phyloP scores from a whole-genome alignment of 768 basidiomycete species.

The Neoboletus magnificus region DNA sequence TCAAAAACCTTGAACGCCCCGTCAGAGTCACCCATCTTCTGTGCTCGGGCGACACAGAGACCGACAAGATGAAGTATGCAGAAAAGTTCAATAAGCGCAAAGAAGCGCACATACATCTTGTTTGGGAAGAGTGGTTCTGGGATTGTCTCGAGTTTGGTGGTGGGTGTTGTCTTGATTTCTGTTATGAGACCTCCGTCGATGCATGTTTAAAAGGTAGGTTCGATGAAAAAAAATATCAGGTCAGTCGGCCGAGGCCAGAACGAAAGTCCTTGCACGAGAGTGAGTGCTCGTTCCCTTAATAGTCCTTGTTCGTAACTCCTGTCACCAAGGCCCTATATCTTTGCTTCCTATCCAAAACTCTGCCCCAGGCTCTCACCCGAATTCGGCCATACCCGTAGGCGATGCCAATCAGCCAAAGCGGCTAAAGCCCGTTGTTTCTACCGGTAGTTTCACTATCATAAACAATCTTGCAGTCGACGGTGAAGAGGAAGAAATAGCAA shows the following conservation, averaged over 20 bases:
- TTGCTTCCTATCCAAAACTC: constrained; percentile 15
- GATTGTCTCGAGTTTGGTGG: constrained; percentile 80
- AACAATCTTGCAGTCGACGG: constrained; percentile 19
- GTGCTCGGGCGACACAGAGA: constrained; percentile 61
- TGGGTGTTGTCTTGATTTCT: constrained; percentile 17
- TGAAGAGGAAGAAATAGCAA: constrained; percentile 56
- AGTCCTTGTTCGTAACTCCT: not conserved
- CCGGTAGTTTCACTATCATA: constrained; percentile 20
- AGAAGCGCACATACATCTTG: constrained; percentile 70
- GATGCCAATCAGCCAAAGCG: constrained; percentile 19
- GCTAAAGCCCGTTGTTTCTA: constrained; percentile 10
- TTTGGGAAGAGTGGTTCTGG: constrained; percentile 99
- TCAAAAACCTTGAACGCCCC: constrained; percentile 74
- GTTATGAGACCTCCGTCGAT: not conserved
- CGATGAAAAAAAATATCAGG: constrained; percentile 58
- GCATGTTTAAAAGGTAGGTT: constrained; percentile 47
- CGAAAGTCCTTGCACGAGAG: constrained; percentile 37
- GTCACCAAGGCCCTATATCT: constrained; percentile 9
- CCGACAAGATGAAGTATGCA: constrained; percentile 78
- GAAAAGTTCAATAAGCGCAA: constrained; percentile 66
- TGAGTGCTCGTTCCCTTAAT: constrained; percentile 5
- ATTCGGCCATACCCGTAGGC: constrained; percentile 11
- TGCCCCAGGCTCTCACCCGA: constrained; percentile 11
- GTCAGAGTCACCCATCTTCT: constrained; percentile 83
- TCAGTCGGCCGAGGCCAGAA: constrained; percentile 58